phyloP scores from a whole-genome alignment of 108 stramenopile genomes.

The Nitzschia putrida region DNA sequence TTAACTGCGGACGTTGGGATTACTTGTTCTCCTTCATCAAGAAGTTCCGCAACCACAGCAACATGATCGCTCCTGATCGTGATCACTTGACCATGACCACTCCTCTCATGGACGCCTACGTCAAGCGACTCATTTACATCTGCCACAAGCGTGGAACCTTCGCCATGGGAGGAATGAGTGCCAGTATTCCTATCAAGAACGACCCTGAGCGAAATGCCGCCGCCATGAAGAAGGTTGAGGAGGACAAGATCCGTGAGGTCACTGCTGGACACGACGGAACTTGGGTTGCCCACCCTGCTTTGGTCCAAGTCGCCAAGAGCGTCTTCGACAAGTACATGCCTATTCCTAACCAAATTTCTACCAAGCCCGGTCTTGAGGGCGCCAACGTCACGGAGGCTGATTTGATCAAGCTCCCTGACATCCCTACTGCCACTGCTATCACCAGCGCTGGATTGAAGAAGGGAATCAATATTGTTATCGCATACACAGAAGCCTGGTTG shows the following conservation, averaged over 20 bases:
- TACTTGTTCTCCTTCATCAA: constrained; percentile 94
- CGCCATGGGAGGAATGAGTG: constrained; percentile 96
- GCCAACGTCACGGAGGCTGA: constrained; percentile 64
- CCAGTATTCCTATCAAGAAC: constrained; percentile 88
- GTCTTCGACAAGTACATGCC: constrained; percentile 92
- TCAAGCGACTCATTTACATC: constrained; percentile 85
- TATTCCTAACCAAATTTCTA: constrained; percentile 80
- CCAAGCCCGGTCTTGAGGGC: constrained; percentile 56
- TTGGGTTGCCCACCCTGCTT: constrained; percentile 96
- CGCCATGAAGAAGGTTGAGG: constrained; percentile 79
- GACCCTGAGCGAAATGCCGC: constrained; percentile 72
- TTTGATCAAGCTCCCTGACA: constrained; percentile 59
- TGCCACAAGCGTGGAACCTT: constrained; percentile 94
- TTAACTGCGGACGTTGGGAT: constrained; percentile 96
- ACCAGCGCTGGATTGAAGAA: constrained; percentile 70
- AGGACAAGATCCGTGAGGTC: constrained; percentile 90
- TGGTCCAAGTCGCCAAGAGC: constrained; percentile 77
- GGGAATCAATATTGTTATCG: constrained; percentile 85
- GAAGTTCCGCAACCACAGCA: constrained; percentile 77
- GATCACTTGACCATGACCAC: constrained; percentile 87
- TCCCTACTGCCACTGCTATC: constrained; percentile 70
- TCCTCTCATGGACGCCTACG: constrained; percentile 88
- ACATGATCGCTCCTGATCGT: constrained; percentile 87
- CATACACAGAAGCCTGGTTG: constrained; percentile 93
- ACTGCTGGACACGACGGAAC: constrained; percentile 92